Percentiles rank a stretch among this genome's conserved stretches.
Evolutionary conservation across 495 filamentous ascomycete genomes (phyloP).

Genomic region (Oidiodendron maius): DNA sequence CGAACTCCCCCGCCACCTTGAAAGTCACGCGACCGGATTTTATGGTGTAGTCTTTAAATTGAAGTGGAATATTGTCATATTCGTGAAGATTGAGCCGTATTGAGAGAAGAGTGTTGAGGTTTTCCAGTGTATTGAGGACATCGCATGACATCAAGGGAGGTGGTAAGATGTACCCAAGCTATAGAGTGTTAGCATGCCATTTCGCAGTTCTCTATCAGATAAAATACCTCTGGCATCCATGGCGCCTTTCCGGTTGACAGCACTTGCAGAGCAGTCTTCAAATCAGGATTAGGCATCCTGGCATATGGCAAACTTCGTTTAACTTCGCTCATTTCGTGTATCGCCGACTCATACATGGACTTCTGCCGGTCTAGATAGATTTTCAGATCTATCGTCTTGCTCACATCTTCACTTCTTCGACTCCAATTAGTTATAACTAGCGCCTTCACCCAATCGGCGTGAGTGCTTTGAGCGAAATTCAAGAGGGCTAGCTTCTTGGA

Average conservation of each 20-base stretch:
- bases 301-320: constrained; percentile 60
- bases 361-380: constrained; percentile 60
- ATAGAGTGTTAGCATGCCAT: constrained; percentile 25
- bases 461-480: constrained; percentile 56
- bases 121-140: constrained; percentile 61
- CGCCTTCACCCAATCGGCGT: constrained; percentile 74
- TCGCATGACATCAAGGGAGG: constrained; percentile 60
- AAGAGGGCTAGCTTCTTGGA: constrained; percentile 75
- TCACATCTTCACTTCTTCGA: constrained; percentile 67
- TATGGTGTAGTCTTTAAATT: constrained; percentile 69
- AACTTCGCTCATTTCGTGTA: constrained; percentile 57
- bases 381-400: constrained; percentile 78
- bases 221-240: constrained; percentile 72
- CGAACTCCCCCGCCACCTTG: constrained; percentile 75
- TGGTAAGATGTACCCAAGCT: constrained; percentile 75
- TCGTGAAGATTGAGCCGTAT: constrained; percentile 76
- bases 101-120: constrained; percentile 76
- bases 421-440: constrained; percentile 87
- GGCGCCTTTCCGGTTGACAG: constrained; percentile 67
- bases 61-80: constrained; percentile 64
- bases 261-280: constrained; percentile 81
- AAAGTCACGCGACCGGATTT: constrained; percentile 82
- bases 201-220: background rate
- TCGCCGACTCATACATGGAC: constrained; percentile 46
- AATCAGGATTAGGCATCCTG: constrained; percentile 78